These are phyloP conservation scores for Trichoderma pleuroti DNA, from an alignment of 2,329 filamentous ascomycete genomes.

Conservation along the genomic window DNA sequence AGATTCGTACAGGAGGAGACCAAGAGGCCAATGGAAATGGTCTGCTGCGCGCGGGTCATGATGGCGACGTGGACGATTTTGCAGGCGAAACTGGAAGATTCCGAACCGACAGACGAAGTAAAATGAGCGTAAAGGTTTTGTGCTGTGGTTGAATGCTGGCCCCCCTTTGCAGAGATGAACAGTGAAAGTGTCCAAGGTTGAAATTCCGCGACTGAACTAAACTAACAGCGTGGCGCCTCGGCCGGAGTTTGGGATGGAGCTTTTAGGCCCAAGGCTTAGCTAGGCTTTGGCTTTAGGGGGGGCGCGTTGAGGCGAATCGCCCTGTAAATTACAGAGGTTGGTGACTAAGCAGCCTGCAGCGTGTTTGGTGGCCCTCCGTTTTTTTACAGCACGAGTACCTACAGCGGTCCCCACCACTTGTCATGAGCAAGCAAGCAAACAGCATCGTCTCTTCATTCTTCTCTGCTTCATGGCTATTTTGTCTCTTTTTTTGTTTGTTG, in stretches of 20 bases:
- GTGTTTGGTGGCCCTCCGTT: not conserved
- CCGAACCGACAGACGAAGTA: not conserved
- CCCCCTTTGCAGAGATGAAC: not conserved
- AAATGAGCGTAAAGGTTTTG: not conserved
- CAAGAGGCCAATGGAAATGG: constrained; percentile 81
- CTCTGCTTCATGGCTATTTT: not conserved
- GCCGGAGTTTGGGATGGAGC: not conserved
- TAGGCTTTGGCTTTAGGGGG: not conserved
- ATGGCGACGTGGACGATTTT: constrained; percentile 31
- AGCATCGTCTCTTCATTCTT: not conserved
- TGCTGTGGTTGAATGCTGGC: not conserved
- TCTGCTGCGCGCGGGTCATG: constrained; percentile 95
- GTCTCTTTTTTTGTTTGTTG: not conserved
- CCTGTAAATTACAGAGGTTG: not conserved
- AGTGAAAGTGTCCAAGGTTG: not conserved
- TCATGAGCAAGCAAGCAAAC: not conserved
- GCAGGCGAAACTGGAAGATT: not conserved
- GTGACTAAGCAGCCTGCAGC: constrained; percentile 9
- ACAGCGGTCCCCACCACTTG: not conserved
- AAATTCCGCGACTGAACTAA: not conserved
- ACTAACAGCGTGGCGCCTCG: constrained; percentile 9
- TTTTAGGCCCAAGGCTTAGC: not conserved
- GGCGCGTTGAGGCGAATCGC: not conserved
- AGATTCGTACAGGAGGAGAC: constrained; percentile 81
- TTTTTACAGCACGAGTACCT: not conserved